A percentile compares a stretch with the other conserved stretches of the same genome.
phyloP scores from a whole-genome alignment of 306 rosid species.

The Dalbergia cultrata region DNA sequence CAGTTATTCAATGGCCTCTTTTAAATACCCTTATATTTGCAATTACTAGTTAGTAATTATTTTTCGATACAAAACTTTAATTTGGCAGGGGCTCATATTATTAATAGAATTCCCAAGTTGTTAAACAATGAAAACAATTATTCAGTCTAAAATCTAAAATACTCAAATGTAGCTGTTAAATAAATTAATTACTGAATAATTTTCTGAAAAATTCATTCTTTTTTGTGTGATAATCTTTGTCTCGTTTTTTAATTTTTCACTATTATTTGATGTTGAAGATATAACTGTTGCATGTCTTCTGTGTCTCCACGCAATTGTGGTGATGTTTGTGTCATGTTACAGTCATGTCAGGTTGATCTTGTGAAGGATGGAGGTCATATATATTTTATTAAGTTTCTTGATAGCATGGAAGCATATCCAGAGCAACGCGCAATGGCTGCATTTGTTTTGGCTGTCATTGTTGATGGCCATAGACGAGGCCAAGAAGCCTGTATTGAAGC shows the following conservation, averaged over 20 bases:
- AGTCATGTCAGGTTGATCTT: conserved; percentile 99
- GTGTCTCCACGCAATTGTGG: conserved; percentile 26
- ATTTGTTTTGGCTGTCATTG: conserved; percentile 96
- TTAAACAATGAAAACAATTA: neutral
- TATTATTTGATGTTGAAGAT: conserved; percentile 33
- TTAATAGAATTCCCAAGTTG: neutral
- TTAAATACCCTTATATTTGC: conserved; percentile 17
- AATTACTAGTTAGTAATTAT: neutral
- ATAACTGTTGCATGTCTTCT: neutral
- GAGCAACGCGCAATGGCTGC: conserved; percentile 99
- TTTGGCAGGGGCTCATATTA: neutral
- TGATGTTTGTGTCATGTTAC: conserved; percentile 53
- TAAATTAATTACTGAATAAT: neutral
- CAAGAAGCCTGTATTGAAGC: conserved; percentile 97
- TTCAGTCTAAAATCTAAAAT: conserved; percentile 1
- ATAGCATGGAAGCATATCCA: conserved; percentile 91
- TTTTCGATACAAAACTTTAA: neutral
- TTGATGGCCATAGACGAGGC: conserved; percentile 94
- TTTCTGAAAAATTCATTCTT: neutral
- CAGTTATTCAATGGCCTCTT: conserved; percentile 1
- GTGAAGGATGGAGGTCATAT: conserved; percentile 96
- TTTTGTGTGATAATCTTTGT: neutral
- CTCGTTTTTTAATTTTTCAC: neutral
- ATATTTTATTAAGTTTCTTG: conserved; percentile 96
- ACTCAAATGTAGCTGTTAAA: neutral